phyloP scores from a whole-genome alignment of 345 rosid genomes.

The Trapa incisa region DNA sequence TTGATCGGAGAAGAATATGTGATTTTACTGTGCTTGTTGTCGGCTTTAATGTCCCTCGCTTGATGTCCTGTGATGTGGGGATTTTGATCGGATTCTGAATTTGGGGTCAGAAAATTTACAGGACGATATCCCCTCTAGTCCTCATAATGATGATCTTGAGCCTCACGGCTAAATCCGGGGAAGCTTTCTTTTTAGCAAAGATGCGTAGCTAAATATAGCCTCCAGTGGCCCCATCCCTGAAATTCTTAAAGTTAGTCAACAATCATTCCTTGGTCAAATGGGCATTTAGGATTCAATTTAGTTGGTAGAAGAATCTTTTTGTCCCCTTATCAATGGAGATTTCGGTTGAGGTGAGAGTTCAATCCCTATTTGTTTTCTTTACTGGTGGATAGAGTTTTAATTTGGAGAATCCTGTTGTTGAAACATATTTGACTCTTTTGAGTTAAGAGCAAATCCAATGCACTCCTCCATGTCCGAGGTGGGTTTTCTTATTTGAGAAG shows the following conservation, averaged over 20 bases:
- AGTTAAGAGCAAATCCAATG: neutral
- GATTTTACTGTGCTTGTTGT: neutral
- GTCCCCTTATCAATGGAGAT: neutral
- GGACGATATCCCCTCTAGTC: neutral
- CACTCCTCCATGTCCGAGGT: neutral
- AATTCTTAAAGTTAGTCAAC: slow-evolving; percentile 7
- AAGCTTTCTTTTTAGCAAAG: neutral
- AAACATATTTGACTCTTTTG: neutral
- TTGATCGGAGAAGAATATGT: neutral
- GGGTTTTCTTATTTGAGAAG: neutral
- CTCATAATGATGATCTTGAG: slow-evolving; percentile 8
- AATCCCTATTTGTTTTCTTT: neutral
- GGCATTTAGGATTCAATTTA: neutral
- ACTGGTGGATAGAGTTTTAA: neutral
- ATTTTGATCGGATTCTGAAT: neutral
- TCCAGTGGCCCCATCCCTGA: neutral
- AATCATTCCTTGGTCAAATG: slow-evolving; percentile 5
- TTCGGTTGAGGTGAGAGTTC: neutral
- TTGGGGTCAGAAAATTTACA: neutral
- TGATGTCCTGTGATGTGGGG: neutral
- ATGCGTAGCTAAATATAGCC: slow-evolving; percentile 4
- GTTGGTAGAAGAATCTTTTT: neutral
- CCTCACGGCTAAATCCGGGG: slow-evolving; percentile 41
- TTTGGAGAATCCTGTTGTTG: neutral
- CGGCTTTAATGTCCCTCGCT: neutral